Conservation (phyloP, 78 protist species). For the Dictyostelium discoideum region dicty_2.7 NC_007088.5:1949501-1950000, state of each 20-base stretch:
- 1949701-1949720: not conserved
- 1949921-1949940: conserved; percentile 89
- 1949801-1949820: not conserved
- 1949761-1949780: not conserved
- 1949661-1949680: not conserved
- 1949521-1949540: too few relatives aligned
- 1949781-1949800: not conserved
- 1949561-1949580: too few relatives aligned
- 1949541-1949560: too few relatives aligned
- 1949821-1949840: conserved; percentile 5
- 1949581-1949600: too few relatives aligned
- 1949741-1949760: not conserved
- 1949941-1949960: conserved; percentile 87
- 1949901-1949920: conserved; percentile 54
- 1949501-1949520: too few relatives aligned
- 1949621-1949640: not conserved
- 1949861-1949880: conserved; percentile 93
- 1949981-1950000: not conserved
- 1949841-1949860: conserved; percentile 52
- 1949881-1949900: conserved; percentile 82
- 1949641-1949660: not conserved
- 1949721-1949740: too few relatives aligned
- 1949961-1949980: conserved; percentile 71
- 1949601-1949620: not conserved
- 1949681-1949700: not conserved